These are phyloP conservation scores for Colletotrichum horii DNA, from an alignment of 2,329 filamentous ascomycete genomes.

Conservation along the genomic window DNA sequence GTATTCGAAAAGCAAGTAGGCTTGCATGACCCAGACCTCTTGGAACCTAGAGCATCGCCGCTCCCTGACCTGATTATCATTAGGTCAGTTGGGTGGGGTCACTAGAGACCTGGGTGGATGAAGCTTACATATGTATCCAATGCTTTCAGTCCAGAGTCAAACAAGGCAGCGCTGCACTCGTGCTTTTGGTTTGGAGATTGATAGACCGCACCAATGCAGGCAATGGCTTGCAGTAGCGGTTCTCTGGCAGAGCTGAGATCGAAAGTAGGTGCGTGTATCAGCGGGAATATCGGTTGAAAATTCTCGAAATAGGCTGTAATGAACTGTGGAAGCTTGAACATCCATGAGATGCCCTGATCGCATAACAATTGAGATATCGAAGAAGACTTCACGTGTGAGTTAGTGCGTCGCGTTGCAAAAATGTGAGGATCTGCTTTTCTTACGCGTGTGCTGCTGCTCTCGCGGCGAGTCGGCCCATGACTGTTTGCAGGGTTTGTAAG, in stretches of 20 bases:
- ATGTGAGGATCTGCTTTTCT: background rate
- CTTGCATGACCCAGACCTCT: background rate
- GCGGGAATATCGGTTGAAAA: background rate
- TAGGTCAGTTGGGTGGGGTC: background rate
- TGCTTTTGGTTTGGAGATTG: background rate
- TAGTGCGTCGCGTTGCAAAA: background rate
- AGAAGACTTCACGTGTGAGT: background rate
- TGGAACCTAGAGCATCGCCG: background rate
- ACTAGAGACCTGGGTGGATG: background rate
- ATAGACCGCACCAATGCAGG: background rate
- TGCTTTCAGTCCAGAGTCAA: background rate
- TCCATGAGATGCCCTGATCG: background rate
- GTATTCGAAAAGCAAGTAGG: background rate
- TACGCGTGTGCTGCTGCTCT: background rate
- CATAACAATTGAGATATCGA: background rate
- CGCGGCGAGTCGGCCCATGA: background rate
- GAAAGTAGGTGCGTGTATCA: background rate
- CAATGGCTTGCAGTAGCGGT: background rate
- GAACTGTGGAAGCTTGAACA: background rate
- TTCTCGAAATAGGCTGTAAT: background rate
- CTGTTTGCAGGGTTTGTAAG: background rate
- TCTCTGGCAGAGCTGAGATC: background rate
- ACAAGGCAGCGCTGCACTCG: background rate
- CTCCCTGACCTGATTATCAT: background rate
- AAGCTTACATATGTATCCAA: background rate